phyloP scores from a whole-genome alignment of 176 grass and related monocot species.

The Musa itinerans region DNA sequence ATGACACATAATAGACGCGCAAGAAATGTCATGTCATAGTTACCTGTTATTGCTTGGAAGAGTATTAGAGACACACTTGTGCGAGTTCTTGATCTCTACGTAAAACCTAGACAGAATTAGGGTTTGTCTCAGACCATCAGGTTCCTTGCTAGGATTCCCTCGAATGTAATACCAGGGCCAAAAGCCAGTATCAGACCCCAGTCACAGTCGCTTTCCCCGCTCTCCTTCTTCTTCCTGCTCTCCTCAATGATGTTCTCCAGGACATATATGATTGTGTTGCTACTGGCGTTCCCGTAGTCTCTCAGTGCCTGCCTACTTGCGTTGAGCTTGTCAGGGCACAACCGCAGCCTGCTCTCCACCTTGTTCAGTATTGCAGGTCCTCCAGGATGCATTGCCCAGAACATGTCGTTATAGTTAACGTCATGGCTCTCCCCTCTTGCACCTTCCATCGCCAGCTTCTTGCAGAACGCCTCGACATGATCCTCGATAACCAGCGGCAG shows the following conservation, averaged over 20 bases:
- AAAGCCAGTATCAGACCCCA: conserved; percentile 83
- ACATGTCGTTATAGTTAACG: conserved; percentile 42
- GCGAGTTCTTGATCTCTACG: too few species aligned
- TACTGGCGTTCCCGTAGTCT: conserved; percentile 75
- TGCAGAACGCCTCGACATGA: conserved; percentile 67
- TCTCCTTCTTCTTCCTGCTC: conserved; percentile 34
- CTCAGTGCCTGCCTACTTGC: conserved; percentile 57
- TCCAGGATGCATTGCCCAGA: conserved; percentile 74
- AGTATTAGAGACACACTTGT: too few species aligned
- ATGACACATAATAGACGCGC: too few species aligned
- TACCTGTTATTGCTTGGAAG: too few species aligned
- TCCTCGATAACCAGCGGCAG: conserved; percentile 60
- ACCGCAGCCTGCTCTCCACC: conserved; percentile 44
- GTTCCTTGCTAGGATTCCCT: conserved; percentile 71
- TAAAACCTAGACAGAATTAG: too few species aligned
- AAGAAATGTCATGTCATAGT: too few species aligned
- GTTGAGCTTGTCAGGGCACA: conserved; percentile 37
- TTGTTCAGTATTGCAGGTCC: conserved; percentile 73
- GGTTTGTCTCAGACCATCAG: conserved; percentile 12
- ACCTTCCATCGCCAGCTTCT: conserved; percentile 37
- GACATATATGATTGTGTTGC: conserved; percentile 75
- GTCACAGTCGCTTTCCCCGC: conserved; percentile 29
- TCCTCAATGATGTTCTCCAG: conserved; percentile 71
- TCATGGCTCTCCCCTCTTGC: neutral
- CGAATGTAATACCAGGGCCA: conserved; percentile 80